Evolutionary conservation across 257 asterid species (phyloP), one percentile per base, ranked within the genome.

Genomic region (Gentiana straminea): DNA sequence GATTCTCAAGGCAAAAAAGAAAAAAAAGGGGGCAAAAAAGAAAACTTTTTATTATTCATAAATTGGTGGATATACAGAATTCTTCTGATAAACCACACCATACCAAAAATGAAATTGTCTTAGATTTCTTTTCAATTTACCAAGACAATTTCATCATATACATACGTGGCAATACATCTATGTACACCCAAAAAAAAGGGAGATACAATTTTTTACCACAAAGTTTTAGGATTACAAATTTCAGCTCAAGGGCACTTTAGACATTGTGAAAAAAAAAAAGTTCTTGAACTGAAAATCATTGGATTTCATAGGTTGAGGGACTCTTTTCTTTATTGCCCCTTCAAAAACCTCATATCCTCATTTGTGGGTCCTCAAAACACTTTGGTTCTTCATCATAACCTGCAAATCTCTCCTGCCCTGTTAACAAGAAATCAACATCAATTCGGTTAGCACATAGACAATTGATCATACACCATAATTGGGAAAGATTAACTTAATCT

Each of bases 301-400:
- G 79, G 87, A 77, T 79, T 72, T 74, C 79, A 77, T 70, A 47
- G 89, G 84, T 74, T 74, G 71, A 70, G 89, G 86, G 84, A 77
- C 70, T 67, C 70, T 74, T 24, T 24, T 78, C 66, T 74, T 76
- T 72, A 61, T 74, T 74, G 79, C 80, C 94, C 71, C 91, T 75
- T 73, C 66, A 65, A 78, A 24, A 59, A 80, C 73, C 96, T 78
- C 65, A 62, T 67, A 73, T 85, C 47, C 85, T 85, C 43, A 68
- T 60, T 24, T 24, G 24, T 24, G 33, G 61, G 69, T 67, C 64
- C 64, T 75, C 77, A 81, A 68, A 63, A 65, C 61, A 39, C 44
- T 68, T 62, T 55, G 61, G 50, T 32, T 41, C 24, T 24, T 44
- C 52, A 55, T 43, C 47, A 65, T 61, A 55, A 58, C 69, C 44